Conservation (phyloP, 352 stramenopile genomes). For the Phytopythium montanum region DNA sequence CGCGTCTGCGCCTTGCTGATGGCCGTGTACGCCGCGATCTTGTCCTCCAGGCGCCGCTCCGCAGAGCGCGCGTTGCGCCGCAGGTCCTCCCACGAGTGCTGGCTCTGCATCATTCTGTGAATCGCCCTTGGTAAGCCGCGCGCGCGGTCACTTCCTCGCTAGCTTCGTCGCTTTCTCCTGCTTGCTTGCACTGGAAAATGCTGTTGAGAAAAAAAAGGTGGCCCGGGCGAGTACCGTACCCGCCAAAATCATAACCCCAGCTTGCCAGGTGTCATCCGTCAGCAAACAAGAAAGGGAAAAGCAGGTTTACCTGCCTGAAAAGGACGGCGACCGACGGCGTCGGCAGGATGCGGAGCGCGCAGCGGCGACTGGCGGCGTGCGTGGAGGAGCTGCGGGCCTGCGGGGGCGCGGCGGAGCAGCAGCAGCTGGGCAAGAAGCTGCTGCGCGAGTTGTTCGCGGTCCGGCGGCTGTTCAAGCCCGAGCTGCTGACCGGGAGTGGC, state of each 20-base stretch:
- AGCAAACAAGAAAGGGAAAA: not conserved
- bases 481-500: constrained; percentile 19
- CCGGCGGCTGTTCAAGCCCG: constrained; percentile 50
- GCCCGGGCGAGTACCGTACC: not conserved
- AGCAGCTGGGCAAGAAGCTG: constrained; percentile 35
- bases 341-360: constrained; percentile 32
- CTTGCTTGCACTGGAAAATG: not conserved
- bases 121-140: not conserved
- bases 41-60: constrained; percentile 81
- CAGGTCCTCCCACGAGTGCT: constrained; percentile 77
- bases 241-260: not conserved
- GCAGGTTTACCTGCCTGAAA: not conserved
- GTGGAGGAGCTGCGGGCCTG: constrained; percentile 42
- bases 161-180: not conserved
- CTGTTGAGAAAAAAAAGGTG: constrained; percentile 2
- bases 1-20: constrained; percentile 51
- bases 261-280: not conserved
- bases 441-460: constrained; percentile 55
- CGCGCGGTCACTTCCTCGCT: not conserved
- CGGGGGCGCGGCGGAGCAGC: constrained; percentile 23
- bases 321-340: not conserved
- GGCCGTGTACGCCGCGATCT: constrained; percentile 65
- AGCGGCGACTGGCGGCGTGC: constrained; percentile 39
- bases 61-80: constrained; percentile 56
- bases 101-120: constrained; percentile 57